phyloP scores from a whole-genome alignment of 768 basidiomycete genomes.

The Nidularia sp. region DNA sequence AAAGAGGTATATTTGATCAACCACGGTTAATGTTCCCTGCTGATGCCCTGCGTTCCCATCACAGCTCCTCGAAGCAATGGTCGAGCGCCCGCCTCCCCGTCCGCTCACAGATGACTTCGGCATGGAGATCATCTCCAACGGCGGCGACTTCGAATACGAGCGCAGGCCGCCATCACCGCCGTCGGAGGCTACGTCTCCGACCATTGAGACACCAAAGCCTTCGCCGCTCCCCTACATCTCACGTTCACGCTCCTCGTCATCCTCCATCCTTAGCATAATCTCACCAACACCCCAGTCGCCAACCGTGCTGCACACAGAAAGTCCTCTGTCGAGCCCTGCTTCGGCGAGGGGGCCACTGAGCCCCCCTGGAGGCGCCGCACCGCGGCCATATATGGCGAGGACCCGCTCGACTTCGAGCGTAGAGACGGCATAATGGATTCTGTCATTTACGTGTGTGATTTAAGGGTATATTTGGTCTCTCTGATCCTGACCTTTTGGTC shows the following conservation, averaged over 20 bases:
- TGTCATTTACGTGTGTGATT: background rate
- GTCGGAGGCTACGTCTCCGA: constrained; percentile 15
- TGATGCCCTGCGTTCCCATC: background rate
- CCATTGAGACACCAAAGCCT: constrained; percentile 32
- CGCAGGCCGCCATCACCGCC: constrained; percentile 10
- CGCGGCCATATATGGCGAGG: constrained; percentile 19
- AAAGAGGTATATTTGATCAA: constrained; percentile 50
- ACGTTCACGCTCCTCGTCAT: constrained; percentile 48
- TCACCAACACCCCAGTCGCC: constrained; percentile 25
- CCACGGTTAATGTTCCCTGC: background rate
- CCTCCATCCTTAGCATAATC: constrained; percentile 33
- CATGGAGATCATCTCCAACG: constrained; percentile 27
- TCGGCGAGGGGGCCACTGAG: constrained; percentile 10
- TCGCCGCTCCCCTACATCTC: constrained; percentile 58
- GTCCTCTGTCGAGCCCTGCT: constrained; percentile 9
- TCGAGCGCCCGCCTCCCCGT: constrained; percentile 79
- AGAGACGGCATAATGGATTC: background rate
- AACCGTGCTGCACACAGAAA: constrained; percentile 9
- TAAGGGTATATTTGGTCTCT: too few relatives aligned
- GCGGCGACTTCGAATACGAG: constrained; percentile 8
- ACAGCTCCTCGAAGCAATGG: constrained; percentile 81
- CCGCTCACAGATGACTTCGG: constrained; percentile 62
- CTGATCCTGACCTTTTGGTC: background rate
- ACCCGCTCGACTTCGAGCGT: constrained; percentile 14
- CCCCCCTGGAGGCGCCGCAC: constrained; percentile 4